Evolutionary conservation across 2,329 filamentous ascomycete species (phyloP).

Genomic region (Aureobasidium sp.): DNA sequence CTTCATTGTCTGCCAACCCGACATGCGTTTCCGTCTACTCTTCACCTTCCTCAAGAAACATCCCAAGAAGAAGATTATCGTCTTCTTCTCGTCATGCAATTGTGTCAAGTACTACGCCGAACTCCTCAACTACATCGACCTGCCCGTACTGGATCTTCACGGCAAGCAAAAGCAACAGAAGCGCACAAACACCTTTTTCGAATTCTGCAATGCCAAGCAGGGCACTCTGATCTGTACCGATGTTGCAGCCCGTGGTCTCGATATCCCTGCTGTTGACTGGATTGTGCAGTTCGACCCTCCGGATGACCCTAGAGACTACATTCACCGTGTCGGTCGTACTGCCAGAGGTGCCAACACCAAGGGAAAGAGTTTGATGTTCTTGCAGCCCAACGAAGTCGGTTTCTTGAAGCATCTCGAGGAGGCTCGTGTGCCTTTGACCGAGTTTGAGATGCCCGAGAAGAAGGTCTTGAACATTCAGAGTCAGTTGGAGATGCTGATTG

Average conservation of each 20-base stretch:
- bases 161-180: conserved; percentile 99
- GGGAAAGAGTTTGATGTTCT: conserved; percentile 91
- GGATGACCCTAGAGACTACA: conserved; percentile 73
- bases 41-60: conserved; percentile 96
- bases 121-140: conserved; percentile 97
- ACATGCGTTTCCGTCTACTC: conserved; percentile 92
- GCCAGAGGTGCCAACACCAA: conserved; percentile 86
- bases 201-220: conserved; percentile 87
- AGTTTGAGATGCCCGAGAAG: conserved; percentile 94
- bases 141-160: conserved; percentile 87
- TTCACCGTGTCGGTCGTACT: conserved; percentile 96
- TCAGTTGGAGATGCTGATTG: conserved; percentile 94
- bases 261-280: conserved; percentile 97
- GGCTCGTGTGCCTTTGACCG: conserved; percentile 91
- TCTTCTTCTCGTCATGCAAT: conserved; percentile 86
- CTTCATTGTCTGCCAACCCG: conserved; percentile 92
- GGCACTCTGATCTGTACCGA: conserved; percentile 97
- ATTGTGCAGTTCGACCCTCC: conserved; percentile 93
- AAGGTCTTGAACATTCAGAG: conserved; percentile 85
- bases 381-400: conserved; percentile 91
- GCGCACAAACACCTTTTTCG: conserved; percentile 98
- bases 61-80: conserved; percentile 96
- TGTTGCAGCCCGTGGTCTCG: conserved; percentile 93
- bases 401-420: conserved; percentile 94
- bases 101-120: conserved; percentile 97